phyloP scores from a whole-genome alignment of 306 rosid genomes.

The Alnus rubra region DNA sequence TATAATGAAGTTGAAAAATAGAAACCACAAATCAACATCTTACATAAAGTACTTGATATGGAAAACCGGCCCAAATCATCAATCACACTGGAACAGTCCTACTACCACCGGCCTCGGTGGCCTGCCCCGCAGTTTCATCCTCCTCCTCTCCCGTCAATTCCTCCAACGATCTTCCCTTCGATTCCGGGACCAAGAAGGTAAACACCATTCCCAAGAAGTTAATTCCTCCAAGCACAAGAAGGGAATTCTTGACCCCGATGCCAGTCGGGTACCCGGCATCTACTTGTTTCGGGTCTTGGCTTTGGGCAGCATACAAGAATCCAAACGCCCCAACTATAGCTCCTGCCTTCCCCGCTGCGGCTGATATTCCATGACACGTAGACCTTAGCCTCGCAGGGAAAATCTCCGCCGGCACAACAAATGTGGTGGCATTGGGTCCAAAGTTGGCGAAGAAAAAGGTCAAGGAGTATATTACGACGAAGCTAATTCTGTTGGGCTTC shows the following conservation, averaged over 20 bases:
- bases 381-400: conserved; percentile 23
- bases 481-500: not conserved
- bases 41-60: not conserved
- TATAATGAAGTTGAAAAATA: not conserved
- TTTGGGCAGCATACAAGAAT: conserved; percentile 21
- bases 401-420: conserved; percentile 24
- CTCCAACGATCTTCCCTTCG: conserved; percentile 21
- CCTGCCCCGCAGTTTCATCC: too few species aligned
- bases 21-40: not conserved
- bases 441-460: conserved; percentile 18
- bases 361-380: conserved; percentile 18
- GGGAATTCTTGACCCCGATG: conserved; percentile 15
- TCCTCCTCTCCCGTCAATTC: conserved; percentile 17
- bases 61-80: not conserved
- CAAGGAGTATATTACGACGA: conserved; percentile 12
- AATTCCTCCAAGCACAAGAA: not conserved
- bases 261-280: conserved; percentile 12
- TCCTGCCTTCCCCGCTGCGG: conserved; percentile 4
- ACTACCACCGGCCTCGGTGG: too few species aligned
- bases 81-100: not conserved
- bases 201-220: conserved; percentile 15
- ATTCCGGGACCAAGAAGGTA: conserved; percentile 19
- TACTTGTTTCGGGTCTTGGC: not conserved
- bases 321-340: conserved; percentile 20
- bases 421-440: conserved; percentile 21